Conservation (phyloP, 2,329 filamentous ascomycete species). For the Lasiodiplodia hormozganensis region DNA sequence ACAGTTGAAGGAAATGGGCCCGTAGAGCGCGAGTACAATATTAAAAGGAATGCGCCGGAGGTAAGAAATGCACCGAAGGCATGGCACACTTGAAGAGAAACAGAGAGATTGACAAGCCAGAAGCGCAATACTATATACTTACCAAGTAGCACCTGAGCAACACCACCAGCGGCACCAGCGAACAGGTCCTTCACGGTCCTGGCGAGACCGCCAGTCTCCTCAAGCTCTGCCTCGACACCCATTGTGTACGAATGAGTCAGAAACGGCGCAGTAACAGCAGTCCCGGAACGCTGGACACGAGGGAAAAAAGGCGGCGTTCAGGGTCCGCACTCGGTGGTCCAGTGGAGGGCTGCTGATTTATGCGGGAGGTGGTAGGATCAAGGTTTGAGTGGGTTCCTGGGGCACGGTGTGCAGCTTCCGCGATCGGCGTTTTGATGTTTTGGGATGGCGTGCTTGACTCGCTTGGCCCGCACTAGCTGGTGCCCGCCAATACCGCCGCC, state of each 20-base stretch:
- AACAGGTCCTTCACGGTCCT: conserved; percentile 83
- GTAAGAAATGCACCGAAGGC: not conserved
- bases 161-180: conserved; percentile 86
- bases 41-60: not conserved
- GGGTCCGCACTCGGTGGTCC: conserved; percentile 1
- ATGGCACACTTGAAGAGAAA: not conserved
- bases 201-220: conserved; percentile 44
- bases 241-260: conserved; percentile 33
- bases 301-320: conserved; percentile 9
- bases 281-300: not conserved
- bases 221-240: conserved; percentile 48
- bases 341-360: conserved; percentile 26
- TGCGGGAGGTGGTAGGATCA: conserved; percentile 4
- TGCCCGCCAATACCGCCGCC: conserved; percentile 1
- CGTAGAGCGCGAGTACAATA: not conserved
- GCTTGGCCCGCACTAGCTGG: conserved; percentile 15
- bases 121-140: conserved; percentile 45
- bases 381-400: conserved; percentile 20
- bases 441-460: conserved; percentile 21
- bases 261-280: not conserved
- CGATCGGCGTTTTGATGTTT: conserved; percentile 24
- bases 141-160: conserved; percentile 95
- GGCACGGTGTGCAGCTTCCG: conserved; percentile 14
- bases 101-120: not conserved
- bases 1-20: not conserved